Evolutionary conservation across 352 stramenopile species (phyloP).

Genomic region (Phytopythium litorale): DNA sequence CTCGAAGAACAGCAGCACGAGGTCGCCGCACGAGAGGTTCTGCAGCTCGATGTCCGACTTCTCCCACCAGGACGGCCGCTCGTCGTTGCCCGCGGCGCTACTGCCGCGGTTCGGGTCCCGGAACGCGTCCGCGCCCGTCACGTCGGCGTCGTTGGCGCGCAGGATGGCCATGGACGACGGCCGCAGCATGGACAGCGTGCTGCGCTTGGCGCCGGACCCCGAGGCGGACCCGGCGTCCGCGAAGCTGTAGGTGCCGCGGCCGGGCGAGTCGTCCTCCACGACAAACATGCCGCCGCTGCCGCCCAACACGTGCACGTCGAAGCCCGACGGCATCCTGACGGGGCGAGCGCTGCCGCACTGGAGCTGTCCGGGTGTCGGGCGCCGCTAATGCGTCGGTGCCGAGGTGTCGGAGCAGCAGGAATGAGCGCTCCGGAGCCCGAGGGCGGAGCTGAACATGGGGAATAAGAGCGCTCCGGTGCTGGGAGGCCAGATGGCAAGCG

Average conservation of each 20-base stretch:
- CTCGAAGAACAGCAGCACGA: slow-evolving; percentile 28
- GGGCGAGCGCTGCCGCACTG: no score
- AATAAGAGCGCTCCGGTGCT: slow-evolving; percentile 1
- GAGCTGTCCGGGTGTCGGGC: not conserved
- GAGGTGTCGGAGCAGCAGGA: not conserved
- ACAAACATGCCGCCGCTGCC: slow-evolving; percentile 33
- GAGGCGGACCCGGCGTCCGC: not conserved
- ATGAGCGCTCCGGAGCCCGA: not conserved
- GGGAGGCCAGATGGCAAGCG: not conserved
- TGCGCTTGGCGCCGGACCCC: slow-evolving; percentile 9
- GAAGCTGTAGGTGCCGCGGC: slow-evolving; percentile 6
- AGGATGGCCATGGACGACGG: slow-evolving; percentile 37
- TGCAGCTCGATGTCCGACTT: slow-evolving; percentile 15
- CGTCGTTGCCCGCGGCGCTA: slow-evolving; percentile 1
- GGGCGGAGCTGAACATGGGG: not conserved
- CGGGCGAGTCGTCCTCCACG: slow-evolving; percentile 7
- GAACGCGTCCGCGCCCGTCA: slow-evolving; percentile 4
- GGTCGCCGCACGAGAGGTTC: slow-evolving; percentile 18
- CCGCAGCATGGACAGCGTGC: slow-evolving; percentile 15
- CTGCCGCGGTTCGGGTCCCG: not conserved
- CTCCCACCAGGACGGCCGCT: slow-evolving; percentile 33
- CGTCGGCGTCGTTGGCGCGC: slow-evolving; percentile 10
- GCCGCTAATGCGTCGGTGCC: not conserved
- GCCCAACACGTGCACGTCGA: slow-evolving; percentile 15
- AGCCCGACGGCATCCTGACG: slow-evolving; percentile 6